These are phyloP conservation scores for Aspergillus quadrilineatus DNA, from an alignment of 2,329 filamentous ascomycete species.

Conservation along the genomic window DNA sequence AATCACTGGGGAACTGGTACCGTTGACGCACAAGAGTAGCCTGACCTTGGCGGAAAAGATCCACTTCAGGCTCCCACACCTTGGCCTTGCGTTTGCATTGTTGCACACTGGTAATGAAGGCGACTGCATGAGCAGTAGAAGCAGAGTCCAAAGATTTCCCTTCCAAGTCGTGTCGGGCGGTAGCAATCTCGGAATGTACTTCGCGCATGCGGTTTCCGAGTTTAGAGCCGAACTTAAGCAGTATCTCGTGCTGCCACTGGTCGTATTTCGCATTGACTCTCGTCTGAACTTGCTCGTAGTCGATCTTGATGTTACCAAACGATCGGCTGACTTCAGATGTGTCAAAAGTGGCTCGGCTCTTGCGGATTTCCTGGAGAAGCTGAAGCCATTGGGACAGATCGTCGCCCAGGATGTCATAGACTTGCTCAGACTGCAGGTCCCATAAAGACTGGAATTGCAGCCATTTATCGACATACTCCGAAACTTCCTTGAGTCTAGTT, in stretches of 20 bases:
- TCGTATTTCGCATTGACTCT: slow-evolving; percentile 99
- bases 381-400: slow-evolving; percentile 92
- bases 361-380: slow-evolving; percentile 92
- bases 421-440: slow-evolving; percentile 94
- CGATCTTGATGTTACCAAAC: slow-evolving; percentile 91
- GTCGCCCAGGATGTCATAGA: slow-evolving; percentile 88
- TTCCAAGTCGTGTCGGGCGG: slow-evolving; percentile 86
- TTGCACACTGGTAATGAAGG: slow-evolving; percentile 97
- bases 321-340: slow-evolving; percentile 90
- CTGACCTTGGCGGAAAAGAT: slow-evolving; percentile 92
- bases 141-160: slow-evolving; percentile 88
- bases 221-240: slow-evolving; percentile 86
- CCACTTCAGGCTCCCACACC: slow-evolving; percentile 91
- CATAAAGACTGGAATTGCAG: slow-evolving; percentile 97
- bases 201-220: slow-evolving; percentile 89
- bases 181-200: slow-evolving; percentile 86
- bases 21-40: slow-evolving; percentile 86
- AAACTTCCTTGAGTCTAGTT: slow-evolving; percentile 74
- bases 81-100: slow-evolving; percentile 93
- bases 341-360: slow-evolving; percentile 93
- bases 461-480: slow-evolving; percentile 93
- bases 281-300: slow-evolving; percentile 97
- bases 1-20: slow-evolving; percentile 90
- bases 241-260: slow-evolving; percentile 97
- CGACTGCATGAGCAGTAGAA: slow-evolving; percentile 93